Base-by-base conservation (phyloP, 164 flowering plant genomes). In the Taxillus chinensis region DNA sequence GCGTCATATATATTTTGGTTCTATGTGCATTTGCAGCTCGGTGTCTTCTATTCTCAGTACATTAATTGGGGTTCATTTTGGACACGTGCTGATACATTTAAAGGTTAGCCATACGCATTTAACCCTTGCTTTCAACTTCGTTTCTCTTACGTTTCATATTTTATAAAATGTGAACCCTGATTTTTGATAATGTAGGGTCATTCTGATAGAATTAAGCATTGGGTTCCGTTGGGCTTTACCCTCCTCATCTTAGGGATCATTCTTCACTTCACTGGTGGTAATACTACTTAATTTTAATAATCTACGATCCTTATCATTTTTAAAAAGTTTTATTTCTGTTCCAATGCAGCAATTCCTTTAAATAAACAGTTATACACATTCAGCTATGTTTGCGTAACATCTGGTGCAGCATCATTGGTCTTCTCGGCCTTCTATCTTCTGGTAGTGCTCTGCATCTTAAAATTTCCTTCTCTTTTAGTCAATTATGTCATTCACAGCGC, bases 351-450 rank as follows among this genome's bases (percentile, higher is more conserved):
- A 16, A 83, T 92, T 69, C 96, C 95, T 56, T 71, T 86, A 41
- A 92, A 92, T 67, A 92, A 92, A 70, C 95, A 92, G 74, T 55
- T 92, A 61, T 92, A 89, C 77, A 79, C 83, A 62, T 69, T 87
- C 65, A 92, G 92, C 77, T 92, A 92, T 73, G 90, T 85, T 49
- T 92, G 95, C 64, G 74, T 92, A 16, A 89, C 98, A 27, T 82
- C 95, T 14, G 95, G 96, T 64, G 86, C 92, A 52, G 96, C 98
- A 37, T 85, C 86, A 37, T 68, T 89, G 64, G 85, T 86, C 45
- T 87, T 92, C 67, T 86, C 95, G 10, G 63, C 72, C 55, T 79
- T 89, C 58, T 92, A 92, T 70, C 43, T 73, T 41, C 67, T 83
- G 88, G 96, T 92, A 27, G 27, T 27, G 80, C 13, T 66, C 37